phyloP scores from a whole-genome alignment of 441 rosid genomes.

The Manihot esculenta region DNA sequence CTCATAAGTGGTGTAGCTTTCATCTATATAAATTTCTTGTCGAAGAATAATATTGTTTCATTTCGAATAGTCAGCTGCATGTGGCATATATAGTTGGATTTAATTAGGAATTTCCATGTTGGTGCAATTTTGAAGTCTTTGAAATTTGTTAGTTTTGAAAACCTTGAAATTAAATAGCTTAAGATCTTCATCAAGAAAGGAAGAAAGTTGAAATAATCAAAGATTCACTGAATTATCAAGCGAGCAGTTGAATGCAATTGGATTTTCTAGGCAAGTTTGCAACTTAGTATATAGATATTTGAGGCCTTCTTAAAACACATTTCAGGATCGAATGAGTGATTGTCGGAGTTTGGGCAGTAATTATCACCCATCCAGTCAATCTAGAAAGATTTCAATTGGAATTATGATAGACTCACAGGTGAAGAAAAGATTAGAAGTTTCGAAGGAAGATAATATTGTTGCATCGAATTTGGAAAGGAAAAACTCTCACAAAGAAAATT shows the following conservation, averaged over 20 bases:
- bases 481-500: slow-evolving; percentile 33
- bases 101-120: background rate
- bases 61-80: background rate
- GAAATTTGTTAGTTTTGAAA: background rate
- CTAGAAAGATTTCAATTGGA: slow-evolving; percentile 84
- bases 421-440: slow-evolving; percentile 37
- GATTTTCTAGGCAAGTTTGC: background rate
- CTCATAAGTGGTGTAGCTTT: background rate
- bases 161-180: background rate
- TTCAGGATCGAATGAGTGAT: slow-evolving; percentile 59
- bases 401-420: slow-evolving; percentile 49
- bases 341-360: slow-evolving; percentile 55
- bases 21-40: background rate
- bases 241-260: background rate
- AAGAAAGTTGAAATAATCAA: background rate
- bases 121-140: background rate
- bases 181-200: background rate
- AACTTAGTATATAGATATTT: background rate
- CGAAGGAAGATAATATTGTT: slow-evolving; percentile 34
- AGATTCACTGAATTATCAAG: background rate
- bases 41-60: background rate
- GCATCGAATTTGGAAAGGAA: slow-evolving; percentile 29
- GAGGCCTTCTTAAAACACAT: slow-evolving; percentile 14
- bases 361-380: slow-evolving; percentile 59
- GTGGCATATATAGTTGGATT: background rate